A percentile compares a stretch with the other conserved stretches of the same genome.
Conservation (phyloP, 176 grass and related monocot genomes). For the Zea mays region DNA sequence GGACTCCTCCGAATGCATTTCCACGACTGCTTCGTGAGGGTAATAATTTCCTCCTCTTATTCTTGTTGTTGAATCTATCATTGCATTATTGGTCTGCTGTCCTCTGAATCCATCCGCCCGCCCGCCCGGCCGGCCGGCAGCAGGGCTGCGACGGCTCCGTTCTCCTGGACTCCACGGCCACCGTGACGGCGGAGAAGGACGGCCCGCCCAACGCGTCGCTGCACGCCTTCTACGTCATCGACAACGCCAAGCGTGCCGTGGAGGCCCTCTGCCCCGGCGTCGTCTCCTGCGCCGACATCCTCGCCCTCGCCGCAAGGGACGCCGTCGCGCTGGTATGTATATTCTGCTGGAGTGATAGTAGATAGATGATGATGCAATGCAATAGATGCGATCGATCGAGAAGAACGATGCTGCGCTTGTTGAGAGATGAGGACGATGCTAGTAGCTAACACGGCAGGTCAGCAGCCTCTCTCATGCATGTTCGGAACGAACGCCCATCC, state of each 20-base stretch:
- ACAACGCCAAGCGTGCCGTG: slow-evolving; percentile 86
- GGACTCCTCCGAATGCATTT: slow-evolving; percentile 83
- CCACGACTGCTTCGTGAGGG: slow-evolving; percentile 94
- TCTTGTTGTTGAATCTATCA: too few species aligned
- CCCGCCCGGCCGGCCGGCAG: neutral
- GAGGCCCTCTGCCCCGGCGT: slow-evolving; percentile 69
- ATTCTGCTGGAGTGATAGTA: too few species aligned
- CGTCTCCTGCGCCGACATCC: slow-evolving; percentile 76
- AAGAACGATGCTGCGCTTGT: too few species aligned
- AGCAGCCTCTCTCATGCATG: too few species aligned
- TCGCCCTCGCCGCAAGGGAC: slow-evolving; percentile 70
- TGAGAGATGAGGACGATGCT: too few species aligned
- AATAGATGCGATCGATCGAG: too few species aligned
- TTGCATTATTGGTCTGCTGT: too few species aligned
- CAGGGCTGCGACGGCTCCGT: slow-evolving; percentile 82
- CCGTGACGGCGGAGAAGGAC: slow-evolving; percentile 72
- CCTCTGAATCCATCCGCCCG: neutral
- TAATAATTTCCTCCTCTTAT: neutral
- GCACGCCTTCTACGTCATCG: slow-evolving; percentile 84
- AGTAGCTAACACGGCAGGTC: too few species aligned
- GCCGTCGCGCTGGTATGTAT: slow-evolving; percentile 50
- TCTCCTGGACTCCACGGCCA: slow-evolving; percentile 56
- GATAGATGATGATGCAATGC: too few species aligned
- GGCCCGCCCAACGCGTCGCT: slow-evolving; percentile 75
- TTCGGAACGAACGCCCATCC: too few species aligned